These are phyloP conservation scores for Fistulifera pelliculosa DNA, from an alignment of 108 stramenopile species.

Conservation along the genomic window DNA sequence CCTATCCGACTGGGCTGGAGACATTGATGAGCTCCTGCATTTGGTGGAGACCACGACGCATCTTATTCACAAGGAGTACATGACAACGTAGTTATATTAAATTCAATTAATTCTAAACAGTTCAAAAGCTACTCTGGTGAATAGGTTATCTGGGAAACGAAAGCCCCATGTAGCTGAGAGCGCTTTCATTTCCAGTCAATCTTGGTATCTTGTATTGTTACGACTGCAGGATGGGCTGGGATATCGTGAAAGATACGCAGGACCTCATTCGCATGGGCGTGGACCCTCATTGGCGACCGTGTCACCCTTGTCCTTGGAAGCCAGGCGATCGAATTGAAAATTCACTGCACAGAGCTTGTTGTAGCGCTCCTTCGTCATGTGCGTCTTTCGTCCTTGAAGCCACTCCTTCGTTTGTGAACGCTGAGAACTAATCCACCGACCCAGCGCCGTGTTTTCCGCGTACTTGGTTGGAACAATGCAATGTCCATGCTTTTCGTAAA, in stretches of 20 bases:
- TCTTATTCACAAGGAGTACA: conserved; percentile 95
- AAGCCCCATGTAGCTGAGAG: no score
- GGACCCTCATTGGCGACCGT: no score
- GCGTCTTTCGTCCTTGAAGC: neutral
- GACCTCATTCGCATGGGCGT: no score
- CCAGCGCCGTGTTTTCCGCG: conserved; percentile 29
- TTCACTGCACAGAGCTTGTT: neutral
- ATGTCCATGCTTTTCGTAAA: conserved; percentile 29
- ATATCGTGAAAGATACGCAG: no score
- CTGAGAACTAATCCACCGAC: conserved; percentile 46
- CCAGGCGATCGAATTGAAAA: neutral
- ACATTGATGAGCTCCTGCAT: conserved; percentile 85
- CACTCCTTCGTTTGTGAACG: neutral
- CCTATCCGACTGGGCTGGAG: conserved; percentile 88
- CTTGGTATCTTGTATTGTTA: no score
- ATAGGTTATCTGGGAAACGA: no score
- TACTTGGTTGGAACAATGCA: conserved; percentile 45
- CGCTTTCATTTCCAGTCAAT: no score
- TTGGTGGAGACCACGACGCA: conserved; percentile 94
- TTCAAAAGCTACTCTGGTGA: no score
- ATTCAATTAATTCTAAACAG: no score
- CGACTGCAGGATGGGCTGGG: no score
- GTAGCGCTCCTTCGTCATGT: neutral
- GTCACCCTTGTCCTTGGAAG: no score
- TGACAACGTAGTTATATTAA: conserved; percentile 47